These are phyloP conservation scores for Pythium utonaiense DNA, from an alignment of 352 stramenopile genomes.

Conservation along the genomic window DNA sequence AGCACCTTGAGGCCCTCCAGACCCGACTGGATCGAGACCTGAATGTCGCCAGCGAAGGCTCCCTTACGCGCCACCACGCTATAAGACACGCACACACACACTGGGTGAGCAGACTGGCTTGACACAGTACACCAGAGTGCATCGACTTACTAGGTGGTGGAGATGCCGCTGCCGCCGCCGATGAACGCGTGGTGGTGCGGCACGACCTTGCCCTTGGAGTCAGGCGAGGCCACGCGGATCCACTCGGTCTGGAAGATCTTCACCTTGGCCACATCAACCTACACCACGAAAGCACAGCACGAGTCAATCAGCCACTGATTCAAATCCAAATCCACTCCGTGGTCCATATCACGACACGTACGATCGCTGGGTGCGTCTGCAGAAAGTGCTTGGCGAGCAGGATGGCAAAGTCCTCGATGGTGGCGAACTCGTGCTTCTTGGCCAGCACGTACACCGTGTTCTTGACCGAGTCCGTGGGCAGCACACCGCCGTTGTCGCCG, in stretches of 20 bases:
- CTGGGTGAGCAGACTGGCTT: neutral
- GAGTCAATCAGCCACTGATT: neutral
- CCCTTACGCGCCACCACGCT: slow-evolving; percentile 57
- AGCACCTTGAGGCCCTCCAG: slow-evolving; percentile 75
- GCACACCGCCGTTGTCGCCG: slow-evolving; percentile 80
- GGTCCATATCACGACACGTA: slow-evolving; percentile 31
- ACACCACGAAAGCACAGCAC: neutral
- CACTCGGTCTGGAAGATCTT: slow-evolving; percentile 76
- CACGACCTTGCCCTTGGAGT: slow-evolving; percentile 51
- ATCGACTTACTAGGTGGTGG: slow-evolving; percentile 55
- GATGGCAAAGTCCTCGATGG: slow-evolving; percentile 85
- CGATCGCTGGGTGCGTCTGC: slow-evolving; percentile 66
- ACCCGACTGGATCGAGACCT: slow-evolving; percentile 52
- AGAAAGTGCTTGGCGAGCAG: slow-evolving; percentile 89
- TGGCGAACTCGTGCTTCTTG: slow-evolving; percentile 85
- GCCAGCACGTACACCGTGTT: slow-evolving; percentile 88
- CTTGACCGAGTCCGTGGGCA: slow-evolving; percentile 89
- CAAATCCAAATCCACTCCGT: neutral
- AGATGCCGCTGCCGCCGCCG: slow-evolving; percentile 45
- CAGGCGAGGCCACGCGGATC: slow-evolving; percentile 48
- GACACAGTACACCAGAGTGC: neutral
- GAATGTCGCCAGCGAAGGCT: slow-evolving; percentile 22
- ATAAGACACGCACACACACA: neutral
- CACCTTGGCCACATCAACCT: slow-evolving; percentile 73
- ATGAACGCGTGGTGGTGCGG: slow-evolving; percentile 79